These are phyloP conservation scores for Fusarium ambrosium DNA, from an alignment of 2,329 filamentous ascomycete species.

Conservation along the genomic window DNA sequence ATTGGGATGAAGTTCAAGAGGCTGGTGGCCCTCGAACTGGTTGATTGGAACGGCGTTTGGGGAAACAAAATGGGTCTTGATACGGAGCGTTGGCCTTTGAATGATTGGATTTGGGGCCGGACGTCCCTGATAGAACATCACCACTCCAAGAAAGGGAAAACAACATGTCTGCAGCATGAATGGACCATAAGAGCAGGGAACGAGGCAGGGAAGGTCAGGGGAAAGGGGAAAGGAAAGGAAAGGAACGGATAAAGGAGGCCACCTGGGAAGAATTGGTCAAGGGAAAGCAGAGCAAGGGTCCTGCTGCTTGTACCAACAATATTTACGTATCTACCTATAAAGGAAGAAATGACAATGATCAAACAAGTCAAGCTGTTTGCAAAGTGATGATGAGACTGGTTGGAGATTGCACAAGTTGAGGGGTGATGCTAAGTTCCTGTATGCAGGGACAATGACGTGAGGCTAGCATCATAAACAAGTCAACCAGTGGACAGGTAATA, in stretches of 20 bases:
- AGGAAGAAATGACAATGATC: constrained; percentile 29
- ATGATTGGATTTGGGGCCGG: constrained; percentile 44
- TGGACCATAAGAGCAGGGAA: constrained; percentile 36
- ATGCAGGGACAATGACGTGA: constrained; percentile 16
- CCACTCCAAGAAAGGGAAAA: constrained; percentile 59
- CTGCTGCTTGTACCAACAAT: constrained; percentile 52
- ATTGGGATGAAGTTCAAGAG: constrained; percentile 34
- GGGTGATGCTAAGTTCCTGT: not conserved
- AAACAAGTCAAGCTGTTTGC: constrained; percentile 13
- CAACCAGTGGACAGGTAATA: not conserved
- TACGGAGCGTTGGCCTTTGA: constrained; percentile 42
- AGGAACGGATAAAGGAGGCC: constrained; percentile 22
- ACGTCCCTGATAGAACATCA: constrained; percentile 61
- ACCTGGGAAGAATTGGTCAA: constrained; percentile 29
- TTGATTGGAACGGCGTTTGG: constrained; percentile 48
- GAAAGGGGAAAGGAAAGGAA: constrained; percentile 22
- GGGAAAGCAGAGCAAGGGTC: constrained; percentile 44
- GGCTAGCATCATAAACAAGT: constrained; percentile 27
- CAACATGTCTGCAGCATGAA: constrained; percentile 49
- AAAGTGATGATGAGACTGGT: not conserved
- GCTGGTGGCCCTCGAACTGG: constrained; percentile 34
- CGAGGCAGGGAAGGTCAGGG: constrained; percentile 18
- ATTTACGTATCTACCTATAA: constrained; percentile 20
- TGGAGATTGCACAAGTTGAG: not conserved
- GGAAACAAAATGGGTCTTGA: constrained; percentile 42